A percentile compares a stretch with the other conserved stretches of the same genome.
phyloP scores from a whole-genome alignment of 305 asterid species.

The Fraxinus baroniana region DNA sequence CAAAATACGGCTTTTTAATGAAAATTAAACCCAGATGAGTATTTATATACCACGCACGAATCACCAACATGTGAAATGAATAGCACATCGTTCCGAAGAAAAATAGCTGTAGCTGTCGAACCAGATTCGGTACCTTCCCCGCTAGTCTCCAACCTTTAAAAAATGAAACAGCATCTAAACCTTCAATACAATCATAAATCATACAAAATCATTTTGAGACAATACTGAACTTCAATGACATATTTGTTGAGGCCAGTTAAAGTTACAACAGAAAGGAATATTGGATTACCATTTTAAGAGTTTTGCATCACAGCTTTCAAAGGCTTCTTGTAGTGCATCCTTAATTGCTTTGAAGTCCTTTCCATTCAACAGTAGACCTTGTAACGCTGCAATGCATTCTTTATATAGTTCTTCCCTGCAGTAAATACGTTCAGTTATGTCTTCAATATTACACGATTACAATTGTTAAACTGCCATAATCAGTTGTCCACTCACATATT shows the following conservation, averaged over 20 bases:
- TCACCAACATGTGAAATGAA: conserved; percentile 87
- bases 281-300: conserved; percentile 64
- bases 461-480: background rate
- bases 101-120: conserved; percentile 79
- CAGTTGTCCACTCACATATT: background rate
- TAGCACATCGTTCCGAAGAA: conserved; percentile 58
- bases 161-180: conserved; percentile 62
- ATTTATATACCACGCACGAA: conserved; percentile 65
- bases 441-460: background rate
- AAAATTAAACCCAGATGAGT: background rate
- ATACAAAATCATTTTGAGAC: conserved; percentile 41
- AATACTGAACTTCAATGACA: conserved; percentile 3
- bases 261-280: background rate
- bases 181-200: conserved; percentile 54
- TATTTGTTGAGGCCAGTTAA: conserved; percentile 2
- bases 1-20: background rate
- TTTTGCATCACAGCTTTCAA: conserved; percentile 62
- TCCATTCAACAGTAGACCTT: conserved; percentile 52
- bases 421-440: background rate
- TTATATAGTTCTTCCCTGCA: conserved; percentile 80
- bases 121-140: conserved; percentile 80
- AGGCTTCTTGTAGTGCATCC: conserved; percentile 73
- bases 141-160: conserved; percentile 83
- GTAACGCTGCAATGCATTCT: conserved; percentile 73
- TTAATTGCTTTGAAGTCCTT: conserved; percentile 55